These are phyloP conservation scores for Xylaria cubensis DNA, from an alignment of 495 filamentous ascomycete species.

Conservation along the genomic window DNA sequence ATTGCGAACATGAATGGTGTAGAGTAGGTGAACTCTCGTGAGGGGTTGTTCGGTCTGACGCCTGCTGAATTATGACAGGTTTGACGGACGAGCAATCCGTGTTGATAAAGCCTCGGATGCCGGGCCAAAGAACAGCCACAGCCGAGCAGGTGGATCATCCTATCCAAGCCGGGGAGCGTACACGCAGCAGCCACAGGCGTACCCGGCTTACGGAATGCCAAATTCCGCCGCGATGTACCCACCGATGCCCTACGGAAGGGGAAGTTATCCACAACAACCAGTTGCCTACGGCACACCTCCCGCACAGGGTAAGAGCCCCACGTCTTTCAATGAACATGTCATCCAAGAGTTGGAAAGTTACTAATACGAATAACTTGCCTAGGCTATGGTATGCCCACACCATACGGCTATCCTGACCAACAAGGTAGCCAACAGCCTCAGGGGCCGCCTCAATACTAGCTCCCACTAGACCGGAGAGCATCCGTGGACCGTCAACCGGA, in stretches of 20 bases:
- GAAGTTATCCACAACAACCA: conserved; percentile 40
- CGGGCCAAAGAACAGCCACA: conserved; percentile 61
- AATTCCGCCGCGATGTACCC: conserved; percentile 36
- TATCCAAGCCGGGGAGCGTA: conserved; percentile 50
- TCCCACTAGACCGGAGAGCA: background rate
- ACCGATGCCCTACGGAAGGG: conserved; percentile 35
- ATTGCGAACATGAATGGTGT: conserved; percentile 89
- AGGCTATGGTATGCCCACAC: conserved; percentile 31
- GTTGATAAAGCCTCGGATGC: conserved; percentile 95
- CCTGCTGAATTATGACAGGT: conserved; percentile 59
- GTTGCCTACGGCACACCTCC: conserved; percentile 46
- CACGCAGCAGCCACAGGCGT: conserved; percentile 42
- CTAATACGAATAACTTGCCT: conserved; percentile 4
- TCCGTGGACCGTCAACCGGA: background rate
- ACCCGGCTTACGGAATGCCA: conserved; percentile 39
- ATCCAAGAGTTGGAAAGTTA: background rate
- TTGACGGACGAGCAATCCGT: conserved; percentile 94
- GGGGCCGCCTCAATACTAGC: conserved; percentile 43
- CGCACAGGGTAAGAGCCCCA: conserved; percentile 47
- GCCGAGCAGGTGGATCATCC: conserved; percentile 41
- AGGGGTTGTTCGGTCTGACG: conserved; percentile 13
- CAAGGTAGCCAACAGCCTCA: conserved; percentile 40
- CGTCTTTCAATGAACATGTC: background rate
- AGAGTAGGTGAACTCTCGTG: conserved; percentile 67
- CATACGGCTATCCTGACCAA: conserved; percentile 52